These are phyloP conservation scores for Acanthamoeba rhysodes DNA, from an alignment of 208 protist species.

Conservation along the genomic window DNA sequence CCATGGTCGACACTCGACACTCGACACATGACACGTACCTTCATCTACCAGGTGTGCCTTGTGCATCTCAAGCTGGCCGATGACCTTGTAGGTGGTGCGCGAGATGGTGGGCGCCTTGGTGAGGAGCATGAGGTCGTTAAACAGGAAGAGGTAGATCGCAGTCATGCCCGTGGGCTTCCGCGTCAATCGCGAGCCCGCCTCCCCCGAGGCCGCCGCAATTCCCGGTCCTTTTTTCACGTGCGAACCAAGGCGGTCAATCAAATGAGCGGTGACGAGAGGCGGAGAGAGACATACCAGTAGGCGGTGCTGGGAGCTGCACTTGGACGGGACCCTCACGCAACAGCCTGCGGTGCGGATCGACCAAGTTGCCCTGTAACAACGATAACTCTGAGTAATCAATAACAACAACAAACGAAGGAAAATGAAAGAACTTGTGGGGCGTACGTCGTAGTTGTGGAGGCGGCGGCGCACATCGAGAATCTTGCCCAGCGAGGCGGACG, in stretches of 20 bases:
- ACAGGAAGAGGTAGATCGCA: constrained; percentile 64
- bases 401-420: not conserved
- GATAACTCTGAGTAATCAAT: not conserved
- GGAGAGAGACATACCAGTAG: not conserved
- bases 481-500: constrained; percentile 40
- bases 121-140: constrained; percentile 70
- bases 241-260: no score
- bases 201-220: not conserved
- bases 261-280: not conserved
- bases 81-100: constrained; percentile 54
- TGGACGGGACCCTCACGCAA: constrained; percentile 42
- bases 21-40: not conserved
- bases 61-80: constrained; percentile 66
- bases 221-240: not conserved
- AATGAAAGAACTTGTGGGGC: not conserved
- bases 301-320: constrained; percentile 20
- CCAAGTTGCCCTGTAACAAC: constrained; percentile 69
- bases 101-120: constrained; percentile 48
- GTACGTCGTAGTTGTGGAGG: constrained; percentile 69
- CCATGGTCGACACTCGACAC: not conserved
- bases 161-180: not conserved
- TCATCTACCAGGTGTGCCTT: constrained; percentile 59
- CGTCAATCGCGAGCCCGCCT: not conserved
- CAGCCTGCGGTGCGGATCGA: constrained; percentile 59
- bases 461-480: constrained; percentile 70